Evolutionary conservation across 1,284 basidiomycete species (phyloP).

Genomic region (Austroboletus sp.): DNA sequence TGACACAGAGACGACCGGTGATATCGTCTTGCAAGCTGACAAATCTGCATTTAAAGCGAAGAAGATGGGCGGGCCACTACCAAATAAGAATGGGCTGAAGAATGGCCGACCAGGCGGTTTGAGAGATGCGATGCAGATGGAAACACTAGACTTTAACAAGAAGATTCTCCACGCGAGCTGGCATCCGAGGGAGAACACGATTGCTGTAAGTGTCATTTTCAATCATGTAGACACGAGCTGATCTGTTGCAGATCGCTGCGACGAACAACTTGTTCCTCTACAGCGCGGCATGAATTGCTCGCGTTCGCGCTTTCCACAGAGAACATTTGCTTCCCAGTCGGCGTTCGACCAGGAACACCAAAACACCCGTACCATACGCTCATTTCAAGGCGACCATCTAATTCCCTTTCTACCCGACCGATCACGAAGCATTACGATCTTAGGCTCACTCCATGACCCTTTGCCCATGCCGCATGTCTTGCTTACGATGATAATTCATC

Average conservation of each 20-base stretch:
- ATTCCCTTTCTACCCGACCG: conserved; percentile 15
- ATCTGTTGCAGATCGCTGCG: conserved; percentile 68
- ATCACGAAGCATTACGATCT: conserved; percentile 24
- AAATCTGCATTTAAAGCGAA: conserved; percentile 99
- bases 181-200: conserved; percentile 96
- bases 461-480: conserved; percentile 23
- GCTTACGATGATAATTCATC: conserved; percentile 27
- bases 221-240: neutral
- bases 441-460: conserved; percentile 9
- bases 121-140: conserved; percentile 82
- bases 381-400: conserved; percentile 29
- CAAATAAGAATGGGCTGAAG: conserved; percentile 62
- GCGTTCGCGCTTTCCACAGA: conserved; percentile 8
- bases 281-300: conserved; percentile 61
- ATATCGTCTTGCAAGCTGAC: conserved; percentile 95
- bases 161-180: conserved; percentile 97
- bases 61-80: conserved; percentile 85
- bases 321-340: conserved; percentile 9
- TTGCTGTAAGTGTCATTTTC: conserved; percentile 61
- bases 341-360: conserved; percentile 9
- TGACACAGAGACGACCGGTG: conserved; percentile 84
- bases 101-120: conserved; percentile 64
- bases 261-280: conserved; percentile 91
- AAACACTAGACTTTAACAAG: conserved; percentile 96
- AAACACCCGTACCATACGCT: conserved; percentile 15